Evolutionary conservation across 2,329 filamentous ascomycete species (phyloP).

Genomic region (Beauveria australis): DNA sequence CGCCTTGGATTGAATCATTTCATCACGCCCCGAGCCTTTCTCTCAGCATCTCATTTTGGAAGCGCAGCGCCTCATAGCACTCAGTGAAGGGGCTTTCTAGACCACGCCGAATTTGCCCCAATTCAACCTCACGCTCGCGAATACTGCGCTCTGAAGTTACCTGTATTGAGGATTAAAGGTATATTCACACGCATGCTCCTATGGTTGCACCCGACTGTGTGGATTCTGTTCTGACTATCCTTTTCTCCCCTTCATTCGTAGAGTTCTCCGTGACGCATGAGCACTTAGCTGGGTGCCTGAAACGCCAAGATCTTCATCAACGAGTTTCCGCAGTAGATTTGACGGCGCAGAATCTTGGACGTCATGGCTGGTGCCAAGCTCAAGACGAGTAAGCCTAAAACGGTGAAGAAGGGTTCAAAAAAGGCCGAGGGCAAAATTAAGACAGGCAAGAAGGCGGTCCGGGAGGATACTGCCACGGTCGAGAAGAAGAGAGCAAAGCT

Average conservation of each 20-base stretch:
- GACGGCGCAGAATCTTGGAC: background rate
- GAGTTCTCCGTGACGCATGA: too few species aligned
- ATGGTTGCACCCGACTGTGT: too few species aligned
- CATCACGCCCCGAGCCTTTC: background rate
- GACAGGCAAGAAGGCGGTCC: slow-evolving; percentile 23
- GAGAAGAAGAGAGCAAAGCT: slow-evolving; percentile 32
- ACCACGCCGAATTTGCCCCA: background rate
- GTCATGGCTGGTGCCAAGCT: background rate
- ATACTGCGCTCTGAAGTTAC: background rate
- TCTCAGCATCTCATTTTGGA: background rate
- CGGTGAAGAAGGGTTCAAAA: background rate
- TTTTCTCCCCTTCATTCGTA: background rate
- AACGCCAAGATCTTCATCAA: background rate
- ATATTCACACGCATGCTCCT: background rate
- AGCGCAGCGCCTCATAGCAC: background rate
- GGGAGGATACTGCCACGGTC: background rate
- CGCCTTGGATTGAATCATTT: background rate
- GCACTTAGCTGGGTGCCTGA: background rate
- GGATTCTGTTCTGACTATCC: background rate
- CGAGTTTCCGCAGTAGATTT: background rate
- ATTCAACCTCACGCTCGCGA: background rate
- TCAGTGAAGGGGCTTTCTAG: background rate
- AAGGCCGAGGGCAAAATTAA: slow-evolving; percentile 19
- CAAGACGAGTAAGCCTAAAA: background rate
- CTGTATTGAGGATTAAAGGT: background rate